These are phyloP conservation scores for Cryptosporidium viatorum DNA, from an alignment of 169 alveolate genomes.

Conservation along the genomic window DNA sequence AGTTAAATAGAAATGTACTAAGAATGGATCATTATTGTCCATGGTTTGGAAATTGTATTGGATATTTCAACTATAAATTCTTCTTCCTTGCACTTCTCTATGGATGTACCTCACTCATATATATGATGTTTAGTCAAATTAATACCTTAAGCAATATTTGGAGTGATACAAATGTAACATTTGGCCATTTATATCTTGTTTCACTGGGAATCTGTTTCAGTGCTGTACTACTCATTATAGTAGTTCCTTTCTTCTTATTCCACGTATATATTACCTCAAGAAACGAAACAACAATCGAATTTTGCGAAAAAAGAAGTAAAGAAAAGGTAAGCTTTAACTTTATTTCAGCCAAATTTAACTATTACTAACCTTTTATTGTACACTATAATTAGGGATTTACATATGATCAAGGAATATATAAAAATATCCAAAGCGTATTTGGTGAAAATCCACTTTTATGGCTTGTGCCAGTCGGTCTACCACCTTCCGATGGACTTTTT, in stretches of 20 bases:
- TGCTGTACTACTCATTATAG: slow-evolving; percentile 62
- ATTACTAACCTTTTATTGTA: neutral
- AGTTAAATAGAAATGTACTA: slow-evolving; percentile 44
- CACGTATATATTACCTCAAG: slow-evolving; percentile 76
- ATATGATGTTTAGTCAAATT: slow-evolving; percentile 2
- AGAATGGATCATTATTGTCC: slow-evolving; percentile 75
- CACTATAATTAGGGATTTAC: slow-evolving; percentile 25
- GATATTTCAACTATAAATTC: slow-evolving; percentile 72
- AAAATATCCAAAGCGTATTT: slow-evolving; percentile 76
- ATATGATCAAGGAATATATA: slow-evolving; percentile 77
- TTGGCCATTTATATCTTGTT: slow-evolving; percentile 49
- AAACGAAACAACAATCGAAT: slow-evolving; percentile 80
- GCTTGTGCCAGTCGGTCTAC: slow-evolving; percentile 80
- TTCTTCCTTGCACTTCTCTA: slow-evolving; percentile 80
- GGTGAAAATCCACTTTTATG: slow-evolving; percentile 79
- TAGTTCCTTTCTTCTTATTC: slow-evolving; percentile 77
- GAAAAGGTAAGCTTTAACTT: slow-evolving; percentile 54
- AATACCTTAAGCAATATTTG: slow-evolving; percentile 70
- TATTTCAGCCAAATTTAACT: neutral
- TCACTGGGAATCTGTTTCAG: slow-evolving; percentile 48
- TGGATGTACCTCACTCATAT: slow-evolving; percentile 34
- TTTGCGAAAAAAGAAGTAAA: slow-evolving; percentile 80
- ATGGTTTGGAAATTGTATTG: slow-evolving; percentile 75
- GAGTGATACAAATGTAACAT: slow-evolving; percentile 62
- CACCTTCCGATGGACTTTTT: slow-evolving; percentile 77